Evolutionary conservation across 495 filamentous ascomycete genomes (phyloP).

Genomic region (Hyaloscypha bicolor): DNA sequence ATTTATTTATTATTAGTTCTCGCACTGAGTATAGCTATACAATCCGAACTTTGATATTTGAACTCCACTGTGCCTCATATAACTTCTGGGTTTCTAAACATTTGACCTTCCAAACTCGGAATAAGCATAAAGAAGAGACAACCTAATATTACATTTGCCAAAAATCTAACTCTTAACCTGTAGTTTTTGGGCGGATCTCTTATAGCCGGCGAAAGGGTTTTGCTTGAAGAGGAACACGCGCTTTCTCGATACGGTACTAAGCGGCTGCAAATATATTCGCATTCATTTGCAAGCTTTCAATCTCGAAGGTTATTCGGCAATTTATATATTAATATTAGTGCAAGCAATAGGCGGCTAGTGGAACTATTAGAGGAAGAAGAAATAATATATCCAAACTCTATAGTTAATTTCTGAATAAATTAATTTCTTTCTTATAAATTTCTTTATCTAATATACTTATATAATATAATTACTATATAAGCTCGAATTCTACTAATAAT

Average conservation of each 20-base stretch:
- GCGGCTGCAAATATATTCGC: slow-evolving; percentile 7
- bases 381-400: neutral
- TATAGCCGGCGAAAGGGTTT: slow-evolving; percentile 11
- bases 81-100: too few species aligned
- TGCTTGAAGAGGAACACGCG: neutral
- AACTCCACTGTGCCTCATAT: neutral
- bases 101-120: too few species aligned
- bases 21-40: neutral
- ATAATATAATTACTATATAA: neutral
- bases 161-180: neutral
- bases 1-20: neutral
- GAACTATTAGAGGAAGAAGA: too few species aligned
- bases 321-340: too few species aligned
- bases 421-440: neutral
- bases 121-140: too few species aligned
- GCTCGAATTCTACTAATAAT: neutral
- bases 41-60: neutral
- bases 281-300: neutral
- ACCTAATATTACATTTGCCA: too few species aligned
- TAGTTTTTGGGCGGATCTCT: slow-evolving; percentile 8
- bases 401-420: neutral
- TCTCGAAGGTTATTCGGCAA: too few species aligned
- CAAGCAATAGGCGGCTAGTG: too few species aligned
- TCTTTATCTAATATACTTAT: neutral
- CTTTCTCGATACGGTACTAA: slow-evolving; percentile 10